A percentile compares a stretch with the other conserved stretches of the same genome.
Conservation (phyloP, 2,329 filamentous ascomycete genomes). For the Phoma sp. region DNA sequence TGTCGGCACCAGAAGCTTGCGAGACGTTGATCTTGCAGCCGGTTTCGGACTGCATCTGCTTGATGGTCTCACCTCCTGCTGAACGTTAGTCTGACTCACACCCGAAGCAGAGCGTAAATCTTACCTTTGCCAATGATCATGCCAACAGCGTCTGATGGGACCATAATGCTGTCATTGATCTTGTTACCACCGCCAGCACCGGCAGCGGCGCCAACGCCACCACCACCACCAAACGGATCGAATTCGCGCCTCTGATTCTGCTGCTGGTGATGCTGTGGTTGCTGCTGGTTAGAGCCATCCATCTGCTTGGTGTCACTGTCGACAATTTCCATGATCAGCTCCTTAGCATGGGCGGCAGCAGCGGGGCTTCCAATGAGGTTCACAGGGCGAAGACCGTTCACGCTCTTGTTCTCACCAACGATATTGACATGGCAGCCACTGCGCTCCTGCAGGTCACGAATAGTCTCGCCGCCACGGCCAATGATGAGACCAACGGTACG, state of each 20-base stretch:
- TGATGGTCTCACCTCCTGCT: constrained; percentile 83
- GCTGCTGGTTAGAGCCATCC: constrained; percentile 39
- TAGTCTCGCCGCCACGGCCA: constrained; percentile 90
- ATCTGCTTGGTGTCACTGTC: constrained; percentile 76
- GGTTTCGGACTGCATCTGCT: constrained; percentile 86
- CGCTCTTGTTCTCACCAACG: constrained; percentile 88
- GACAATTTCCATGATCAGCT: constrained; percentile 91
- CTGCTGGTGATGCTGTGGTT: constrained; percentile 24
- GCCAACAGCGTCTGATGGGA: constrained; percentile 88
- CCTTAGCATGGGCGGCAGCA: constrained; percentile 79
- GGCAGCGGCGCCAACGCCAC: constrained; percentile 38
- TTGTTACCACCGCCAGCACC: constrained; percentile 60
- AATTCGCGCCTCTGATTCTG: constrained; percentile 45
- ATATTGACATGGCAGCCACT: constrained; percentile 97
- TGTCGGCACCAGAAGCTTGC: constrained; percentile 78
- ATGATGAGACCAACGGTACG: constrained; percentile 92
- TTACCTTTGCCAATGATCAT: constrained; percentile 92
- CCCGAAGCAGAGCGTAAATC: neutral
- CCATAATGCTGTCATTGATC: constrained; percentile 80
- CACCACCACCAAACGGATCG: constrained; percentile 36
- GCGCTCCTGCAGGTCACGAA: constrained; percentile 87
- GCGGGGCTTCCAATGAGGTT: constrained; percentile 83
- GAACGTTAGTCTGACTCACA: constrained; percentile 23
- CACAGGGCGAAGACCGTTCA: constrained; percentile 87
- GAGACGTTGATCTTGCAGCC: constrained; percentile 96